Conservation (phyloP, 495 filamentous ascomycete species). For the Schizothecium vesticola region DNA sequence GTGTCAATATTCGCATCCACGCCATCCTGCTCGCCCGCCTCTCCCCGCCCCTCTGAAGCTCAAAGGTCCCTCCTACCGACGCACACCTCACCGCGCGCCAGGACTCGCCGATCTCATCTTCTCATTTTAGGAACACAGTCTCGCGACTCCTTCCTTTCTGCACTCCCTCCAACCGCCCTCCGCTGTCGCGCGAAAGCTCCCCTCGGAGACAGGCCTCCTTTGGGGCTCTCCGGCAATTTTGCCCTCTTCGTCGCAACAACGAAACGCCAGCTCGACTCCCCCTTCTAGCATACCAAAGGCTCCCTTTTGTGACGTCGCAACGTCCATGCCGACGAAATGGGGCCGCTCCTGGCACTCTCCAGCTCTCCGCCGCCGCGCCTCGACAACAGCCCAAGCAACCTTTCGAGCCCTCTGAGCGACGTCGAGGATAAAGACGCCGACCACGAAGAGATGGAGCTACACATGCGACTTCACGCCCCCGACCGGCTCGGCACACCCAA, state of each 20-base stretch:
- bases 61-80: not conserved
- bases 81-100: not conserved
- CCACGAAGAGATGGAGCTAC: conserved; percentile 40
- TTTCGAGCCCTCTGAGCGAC: conserved; percentile 78
- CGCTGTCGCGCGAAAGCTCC: not conserved
- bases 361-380: conserved; percentile 39
- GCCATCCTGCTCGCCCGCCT: not conserved
- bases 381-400: conserved; percentile 34
- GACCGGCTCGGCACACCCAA: conserved; percentile 42
- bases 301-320: conserved; percentile 14
- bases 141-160: not conserved
- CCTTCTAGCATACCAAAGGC: conserved; percentile 12
- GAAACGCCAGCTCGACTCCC: not conserved
- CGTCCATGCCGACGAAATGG: conserved; percentile 38
- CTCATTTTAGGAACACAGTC: not conserved
- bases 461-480: conserved; percentile 27
- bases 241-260: not conserved
- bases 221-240: not conserved
- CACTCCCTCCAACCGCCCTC: not conserved
- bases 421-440: conserved; percentile 66
- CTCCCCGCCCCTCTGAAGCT: not conserved
- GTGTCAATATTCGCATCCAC: not conserved
- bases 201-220: not conserved
- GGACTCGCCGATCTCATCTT: not conserved
- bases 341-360: conserved; percentile 37